Percentiles rank a stretch among this genome's conserved stretches.
phyloP scores from a whole-genome alignment of 1,284 basidiomycete species.

The Tremellales sp. region DNA sequence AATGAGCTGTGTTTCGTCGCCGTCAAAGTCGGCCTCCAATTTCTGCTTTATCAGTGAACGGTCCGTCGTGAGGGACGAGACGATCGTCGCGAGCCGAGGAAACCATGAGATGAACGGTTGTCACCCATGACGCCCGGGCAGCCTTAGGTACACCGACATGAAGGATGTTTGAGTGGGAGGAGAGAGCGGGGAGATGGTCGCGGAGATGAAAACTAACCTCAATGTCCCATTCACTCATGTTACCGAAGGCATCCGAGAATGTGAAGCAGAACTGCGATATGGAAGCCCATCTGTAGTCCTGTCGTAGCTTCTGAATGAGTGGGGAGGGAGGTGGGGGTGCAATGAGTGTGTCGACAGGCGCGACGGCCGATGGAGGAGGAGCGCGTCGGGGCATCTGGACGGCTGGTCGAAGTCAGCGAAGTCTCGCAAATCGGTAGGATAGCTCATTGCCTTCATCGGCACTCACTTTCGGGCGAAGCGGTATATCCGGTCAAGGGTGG shows the following conservation, averaged over 20 bases:
- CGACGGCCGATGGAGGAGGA: constrained; percentile 16
- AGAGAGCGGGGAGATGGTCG: background rate
- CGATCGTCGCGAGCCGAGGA: too few species aligned
- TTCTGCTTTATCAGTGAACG: too few species aligned
- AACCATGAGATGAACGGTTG: too few species aligned
- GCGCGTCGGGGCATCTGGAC: constrained; percentile 38
- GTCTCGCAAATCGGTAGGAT: too few species aligned
- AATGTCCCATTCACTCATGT: constrained; percentile 43
- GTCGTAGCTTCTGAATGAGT: constrained; percentile 37
- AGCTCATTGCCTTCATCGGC: too few species aligned
- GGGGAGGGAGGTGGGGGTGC: constrained; percentile 42
- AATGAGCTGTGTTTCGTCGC: constrained; percentile 46
- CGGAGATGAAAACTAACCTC: constrained; percentile 27
- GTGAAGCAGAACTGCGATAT: constrained; percentile 47
- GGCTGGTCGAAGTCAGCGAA: too few species aligned
- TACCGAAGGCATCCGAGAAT: constrained; percentile 46
- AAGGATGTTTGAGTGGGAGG: too few species aligned
- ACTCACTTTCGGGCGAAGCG: too few species aligned
- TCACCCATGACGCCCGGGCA: too few species aligned
- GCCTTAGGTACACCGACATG: too few species aligned
- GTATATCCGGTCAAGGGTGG: too few species aligned
- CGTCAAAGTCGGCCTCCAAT: constrained; percentile 53
- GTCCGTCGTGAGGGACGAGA: too few species aligned
- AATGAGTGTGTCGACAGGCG: constrained; percentile 22
- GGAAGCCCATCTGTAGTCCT: constrained; percentile 48